Base-by-base conservation (phyloP, 164 flowering plant species). In the Vitis riparia region DNA sequence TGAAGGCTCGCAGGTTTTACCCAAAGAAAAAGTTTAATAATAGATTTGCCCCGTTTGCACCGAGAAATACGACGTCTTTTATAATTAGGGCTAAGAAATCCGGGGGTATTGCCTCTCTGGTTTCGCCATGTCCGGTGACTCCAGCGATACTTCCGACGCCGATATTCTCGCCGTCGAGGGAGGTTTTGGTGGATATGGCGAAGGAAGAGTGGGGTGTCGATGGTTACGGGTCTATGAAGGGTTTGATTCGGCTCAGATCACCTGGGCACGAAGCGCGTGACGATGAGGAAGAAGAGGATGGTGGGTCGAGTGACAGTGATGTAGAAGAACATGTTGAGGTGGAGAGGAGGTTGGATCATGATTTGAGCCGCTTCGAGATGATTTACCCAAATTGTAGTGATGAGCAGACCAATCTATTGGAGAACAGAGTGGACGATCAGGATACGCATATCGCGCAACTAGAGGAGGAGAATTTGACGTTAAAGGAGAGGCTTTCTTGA, bases 181-280 rank as follows among this genome's bases (percentile, higher is more conserved):
- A 94, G 80, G 87, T 85, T 14, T 71, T 94, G 74, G 96, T 82
- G 23, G 97, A 94, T 67, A 91, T 84, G 91, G 98, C 94, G 0
- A 94, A 92, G 78, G 97, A 94, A 55, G 97, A 94, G 75, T 94
- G 96, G 97, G 97, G 98, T 0, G 93, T 92, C 5, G 97, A 92
- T 78, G 97, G 98, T 10, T 94, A 94, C 77, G 98, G 97, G n/a
- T 89, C 97, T 9, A 94, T 94, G 98, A 92, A 94, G 51, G 98
- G 98, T 9, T 75, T 94, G 83, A 94, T 94, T 68, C 73, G 97
- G 76, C 83, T 90, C 30, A 73, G 98, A n/a, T 37, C 44, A 6
- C 44, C 44, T 0, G 44, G 44, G 5, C 76, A 86, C 51, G 95
- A 88, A 17, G 68, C 44, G 16, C 84, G 87, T 23, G 96, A 87